phyloP scores from a whole-genome alignment of 192 early-diverging fungal species.

The Gonapodya prolifera region DNA sequence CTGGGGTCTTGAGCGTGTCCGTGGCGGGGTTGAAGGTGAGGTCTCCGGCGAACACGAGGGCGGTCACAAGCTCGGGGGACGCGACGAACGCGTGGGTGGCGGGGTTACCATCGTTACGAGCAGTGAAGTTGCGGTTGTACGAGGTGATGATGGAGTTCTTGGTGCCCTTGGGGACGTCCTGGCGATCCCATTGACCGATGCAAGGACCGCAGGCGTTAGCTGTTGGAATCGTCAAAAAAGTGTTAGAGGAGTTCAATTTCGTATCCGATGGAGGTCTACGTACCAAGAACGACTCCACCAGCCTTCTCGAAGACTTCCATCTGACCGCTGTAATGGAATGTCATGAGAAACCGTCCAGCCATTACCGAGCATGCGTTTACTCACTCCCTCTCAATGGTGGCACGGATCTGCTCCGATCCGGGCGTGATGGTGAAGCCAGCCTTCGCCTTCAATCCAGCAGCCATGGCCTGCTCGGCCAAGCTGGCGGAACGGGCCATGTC shows the following conservation, averaged over 20 bases:
- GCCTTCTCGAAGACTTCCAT: constrained; percentile 59
- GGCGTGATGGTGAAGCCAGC: constrained; percentile 83
- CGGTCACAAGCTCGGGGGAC: constrained; percentile 88
- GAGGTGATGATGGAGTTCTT: constrained; percentile 98
- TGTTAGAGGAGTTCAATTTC: neutral
- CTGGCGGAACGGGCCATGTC: constrained; percentile 91
- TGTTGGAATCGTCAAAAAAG: constrained; percentile 9
- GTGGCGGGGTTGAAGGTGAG: constrained; percentile 90
- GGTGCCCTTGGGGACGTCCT: constrained; percentile 90
- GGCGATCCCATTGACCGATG: constrained; percentile 98
- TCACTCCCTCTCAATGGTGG: constrained; percentile 89
- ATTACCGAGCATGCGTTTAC: too few relatives aligned
- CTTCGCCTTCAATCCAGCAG: constrained; percentile 69
- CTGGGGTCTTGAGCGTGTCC: constrained; percentile 69
- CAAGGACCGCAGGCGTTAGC: constrained; percentile 98
- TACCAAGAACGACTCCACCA: constrained; percentile 68
- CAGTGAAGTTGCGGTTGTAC: constrained; percentile 99
- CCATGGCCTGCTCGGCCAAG: constrained; percentile 69
- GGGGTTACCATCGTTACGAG: constrained; percentile 97
- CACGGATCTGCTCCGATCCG: constrained; percentile 94
- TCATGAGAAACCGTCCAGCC: too few relatives aligned
- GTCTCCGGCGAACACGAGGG: constrained; percentile 87
- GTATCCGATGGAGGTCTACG: neutral
- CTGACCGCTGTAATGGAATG: too few relatives aligned
- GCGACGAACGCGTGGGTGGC: constrained; percentile 93